Base-by-base conservation (phyloP, 441 rosid genomes). In the Manihot esculenta region DNA sequence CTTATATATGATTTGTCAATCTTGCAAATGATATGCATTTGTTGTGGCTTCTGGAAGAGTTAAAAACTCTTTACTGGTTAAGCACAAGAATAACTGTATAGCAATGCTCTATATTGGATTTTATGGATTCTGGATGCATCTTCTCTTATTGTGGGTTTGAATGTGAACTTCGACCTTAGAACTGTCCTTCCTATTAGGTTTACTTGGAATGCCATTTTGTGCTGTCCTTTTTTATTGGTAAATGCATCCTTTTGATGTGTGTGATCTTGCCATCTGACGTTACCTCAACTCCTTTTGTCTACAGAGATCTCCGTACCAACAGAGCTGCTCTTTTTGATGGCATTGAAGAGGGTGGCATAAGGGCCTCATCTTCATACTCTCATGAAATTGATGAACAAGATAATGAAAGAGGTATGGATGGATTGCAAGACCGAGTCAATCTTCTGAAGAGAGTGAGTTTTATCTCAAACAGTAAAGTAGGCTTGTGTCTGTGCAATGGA, bases 331-430 rank as follows among this genome's bases (percentile, higher is more conserved):
- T 93, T 54, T 96, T 91, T 79, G 98, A 95, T 79, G 94, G 97
- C 65, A 85, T 91, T n/a, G 97, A 91, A 80, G 99, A 96, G 76
- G 97, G 98, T 78, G 98, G 99, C 73, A 86, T 90, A 73, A 86
- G 96, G 79, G 92, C 93, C 57, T 81, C 97, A 8, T 75, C 98
- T 77, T 85, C 94, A 24, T 93, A 86, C 84, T 85, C 82, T 17
- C 94, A 87, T 74, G 98, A 93, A 82, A 91, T 91, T 74, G 84
- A 89, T 61, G 98, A 93, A 86, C 98, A 89, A 74, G 99, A 88
- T 55, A 95, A 95, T 71, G 98, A 96, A 64, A 85, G 85, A 82
- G 98, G 97, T 26, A 54, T 90, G 83, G 98, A 94, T 68, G 97
- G 92, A 49, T 80, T 92, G 82, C 98, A 92, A 82, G 99, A 92